Conservation (phyloP, 2,329 filamentous ascomycete species). For the Xylariaceae sp. region DNA sequence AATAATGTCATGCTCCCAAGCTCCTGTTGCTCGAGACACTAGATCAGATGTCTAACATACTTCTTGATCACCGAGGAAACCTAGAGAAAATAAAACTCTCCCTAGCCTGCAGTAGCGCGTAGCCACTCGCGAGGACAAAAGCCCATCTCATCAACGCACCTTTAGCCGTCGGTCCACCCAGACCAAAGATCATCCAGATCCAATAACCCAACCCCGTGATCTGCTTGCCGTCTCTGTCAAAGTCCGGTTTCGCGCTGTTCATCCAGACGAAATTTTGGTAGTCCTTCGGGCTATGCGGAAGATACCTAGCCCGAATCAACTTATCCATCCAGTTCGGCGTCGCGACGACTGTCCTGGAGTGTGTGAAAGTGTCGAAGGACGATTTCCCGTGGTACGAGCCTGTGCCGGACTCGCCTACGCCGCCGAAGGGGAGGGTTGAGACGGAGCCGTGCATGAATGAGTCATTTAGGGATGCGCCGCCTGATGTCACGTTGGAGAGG, state of each 20-base stretch:
- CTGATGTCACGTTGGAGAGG: conserved; percentile 59
- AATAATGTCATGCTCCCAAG: no score
- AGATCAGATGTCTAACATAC: no score
- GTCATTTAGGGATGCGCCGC: conserved; percentile 63
- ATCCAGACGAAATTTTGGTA: conserved; percentile 43
- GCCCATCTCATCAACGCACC: conserved; percentile 52
- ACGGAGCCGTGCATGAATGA: conserved; percentile 68
- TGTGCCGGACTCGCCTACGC: conserved; percentile 73
- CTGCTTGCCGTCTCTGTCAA: conserved; percentile 56
- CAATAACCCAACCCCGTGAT: conserved; percentile 52
- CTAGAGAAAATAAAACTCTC: no score
- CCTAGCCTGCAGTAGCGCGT: conserved; percentile 1
- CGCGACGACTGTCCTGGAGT: conserved; percentile 50
- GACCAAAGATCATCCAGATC: conserved; percentile 45
- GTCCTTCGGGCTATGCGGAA: conserved; percentile 52
- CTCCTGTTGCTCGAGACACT: no score
- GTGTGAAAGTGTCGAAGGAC: conserved; percentile 57
- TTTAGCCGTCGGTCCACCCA: conserved; percentile 48
- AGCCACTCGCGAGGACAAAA: conserved; percentile 36
- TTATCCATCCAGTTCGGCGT: conserved; percentile 66
- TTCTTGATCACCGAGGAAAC: no score
- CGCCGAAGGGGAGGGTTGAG: conserved; percentile 73
- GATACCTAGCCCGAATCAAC: conserved; percentile 64
- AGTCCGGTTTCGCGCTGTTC: conserved; percentile 49
- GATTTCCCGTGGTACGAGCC: conserved; percentile 75